phyloP scores from a whole-genome alignment of 257 asterid species.

The Knoxia roxburghii region DNA sequence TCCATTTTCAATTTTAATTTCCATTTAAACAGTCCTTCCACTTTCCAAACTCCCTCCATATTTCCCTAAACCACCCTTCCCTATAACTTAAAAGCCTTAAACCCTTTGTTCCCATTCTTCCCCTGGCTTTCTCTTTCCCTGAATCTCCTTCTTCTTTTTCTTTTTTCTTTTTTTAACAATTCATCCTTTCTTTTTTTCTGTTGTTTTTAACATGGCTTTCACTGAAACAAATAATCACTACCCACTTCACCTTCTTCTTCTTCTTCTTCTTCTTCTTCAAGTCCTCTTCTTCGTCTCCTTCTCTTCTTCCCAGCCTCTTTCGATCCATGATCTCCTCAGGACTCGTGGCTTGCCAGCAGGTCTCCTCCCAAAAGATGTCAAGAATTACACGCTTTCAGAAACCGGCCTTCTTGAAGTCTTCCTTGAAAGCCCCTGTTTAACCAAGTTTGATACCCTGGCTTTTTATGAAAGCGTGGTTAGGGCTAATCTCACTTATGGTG shows the following conservation, averaged over 20 bases:
- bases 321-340: conserved; percentile 75
- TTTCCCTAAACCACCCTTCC: conserved; percentile 24
- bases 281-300: conserved; percentile 14
- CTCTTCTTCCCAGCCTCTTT: conserved; percentile 18
- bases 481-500: conserved; percentile 73
- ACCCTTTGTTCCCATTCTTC: conserved; percentile 13
- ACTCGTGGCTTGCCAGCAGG: conserved; percentile 87
- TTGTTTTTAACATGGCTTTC: conserved; percentile 27
- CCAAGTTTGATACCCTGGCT: conserved; percentile 88
- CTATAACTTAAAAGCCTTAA: conserved; percentile 20
- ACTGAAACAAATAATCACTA: conserved; percentile 2
- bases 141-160: neutral
- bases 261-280: conserved; percentile 10
- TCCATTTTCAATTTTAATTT: too few species aligned
- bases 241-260: conserved; percentile 1
- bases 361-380: conserved; percentile 64
- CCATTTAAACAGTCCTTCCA: conserved; percentile 27
- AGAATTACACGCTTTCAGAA: conserved; percentile 51
- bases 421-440: conserved; percentile 74
- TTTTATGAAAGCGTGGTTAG: conserved; percentile 65
- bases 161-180: neutral
- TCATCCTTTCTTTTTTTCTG: neutral
- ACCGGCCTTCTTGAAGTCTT: conserved; percentile 68
- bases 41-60: conserved; percentile 36
- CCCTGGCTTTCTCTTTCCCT: conserved; percentile 1